Conservation (phyloP, 2,329 filamentous ascomycete species). For the Chaetomiaceae sp. region DNA sequence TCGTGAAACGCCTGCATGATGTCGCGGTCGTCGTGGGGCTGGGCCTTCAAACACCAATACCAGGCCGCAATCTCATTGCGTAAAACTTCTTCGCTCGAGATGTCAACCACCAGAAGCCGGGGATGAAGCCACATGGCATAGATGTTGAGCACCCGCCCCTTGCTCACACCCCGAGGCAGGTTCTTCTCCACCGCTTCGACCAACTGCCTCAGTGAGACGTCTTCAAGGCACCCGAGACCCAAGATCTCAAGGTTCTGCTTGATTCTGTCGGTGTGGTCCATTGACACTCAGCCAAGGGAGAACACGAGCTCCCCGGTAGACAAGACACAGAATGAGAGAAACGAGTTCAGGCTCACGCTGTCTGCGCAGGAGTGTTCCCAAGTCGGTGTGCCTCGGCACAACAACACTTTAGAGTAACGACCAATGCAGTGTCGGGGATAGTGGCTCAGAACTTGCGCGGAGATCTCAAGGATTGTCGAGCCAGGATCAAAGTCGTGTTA, state of each 20-base stretch:
- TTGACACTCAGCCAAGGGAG: neutral
- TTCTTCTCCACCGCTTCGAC: neutral
- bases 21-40: constrained; percentile 10
- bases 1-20: constrained; percentile 18
- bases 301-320: constrained; percentile 9
- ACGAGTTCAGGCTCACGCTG: neutral
- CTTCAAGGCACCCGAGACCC: constrained; percentile 6
- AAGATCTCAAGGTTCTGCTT: constrained; percentile 12
- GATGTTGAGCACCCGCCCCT: constrained; percentile 8
- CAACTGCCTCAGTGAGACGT: constrained; percentile 11
- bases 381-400: neutral
- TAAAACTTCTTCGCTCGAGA: constrained; percentile 8
- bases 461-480: too few relatives aligned
- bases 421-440: too few relatives aligned
- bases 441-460: too few relatives aligned
- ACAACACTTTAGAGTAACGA: too few relatives aligned
- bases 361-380: neutral
- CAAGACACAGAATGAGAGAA: neutral
- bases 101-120: constrained; percentile 10
- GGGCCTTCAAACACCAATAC: constrained; percentile 15
- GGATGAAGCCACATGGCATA: constrained; percentile 20
- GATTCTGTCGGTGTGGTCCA: constrained; percentile 13
- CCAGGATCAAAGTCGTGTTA: too few relatives aligned
- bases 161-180: constrained; percentile 5
- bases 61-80: constrained; percentile 15